These are phyloP conservation scores for Gymnopilus junonius DNA, from an alignment of 768 basidiomycete species.

Conservation along the genomic window DNA sequence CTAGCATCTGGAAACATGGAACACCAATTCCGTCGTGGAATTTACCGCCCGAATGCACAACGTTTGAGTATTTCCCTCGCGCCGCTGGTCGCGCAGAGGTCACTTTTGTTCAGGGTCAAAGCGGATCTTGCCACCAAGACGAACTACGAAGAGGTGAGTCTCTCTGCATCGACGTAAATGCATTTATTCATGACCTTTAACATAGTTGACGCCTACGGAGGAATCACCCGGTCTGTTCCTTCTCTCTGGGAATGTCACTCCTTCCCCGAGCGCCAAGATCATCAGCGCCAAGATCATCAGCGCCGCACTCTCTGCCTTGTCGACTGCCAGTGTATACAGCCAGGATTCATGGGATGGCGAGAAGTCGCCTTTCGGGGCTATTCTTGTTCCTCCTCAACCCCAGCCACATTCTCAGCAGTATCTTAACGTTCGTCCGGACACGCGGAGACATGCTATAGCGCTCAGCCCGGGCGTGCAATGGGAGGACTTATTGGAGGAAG, in stretches of 20 bases:
- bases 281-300: too few species aligned
- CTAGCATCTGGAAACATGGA: conserved; percentile 16
- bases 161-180: neutral
- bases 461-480: conserved; percentile 29
- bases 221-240: conserved; percentile 19
- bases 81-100: conserved; percentile 30
- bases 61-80: conserved; percentile 29
- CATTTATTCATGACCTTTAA: neutral
- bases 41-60: conserved; percentile 31
- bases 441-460: conserved; percentile 23
- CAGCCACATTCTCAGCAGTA: neutral
- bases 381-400: neutral
- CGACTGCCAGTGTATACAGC: conserved; percentile 27
- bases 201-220: conserved; percentile 19
- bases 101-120: conserved; percentile 30
- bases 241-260: conserved; percentile 5
- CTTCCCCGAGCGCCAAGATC: conserved; percentile 8
- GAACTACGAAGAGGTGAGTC: conserved; percentile 22
- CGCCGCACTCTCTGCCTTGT: conserved; percentile 13
- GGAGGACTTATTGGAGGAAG: conserved; percentile 12
- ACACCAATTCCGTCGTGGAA: conserved; percentile 27
- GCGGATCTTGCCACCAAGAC: conserved; percentile 27
- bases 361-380: conserved; percentile 5
- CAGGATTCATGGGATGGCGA: conserved; percentile 29
- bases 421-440: conserved; percentile 9